Evolutionary conservation across 495 filamentous ascomycete species (phyloP).

Genomic region (Penicillium cosmopolitanum): DNA sequence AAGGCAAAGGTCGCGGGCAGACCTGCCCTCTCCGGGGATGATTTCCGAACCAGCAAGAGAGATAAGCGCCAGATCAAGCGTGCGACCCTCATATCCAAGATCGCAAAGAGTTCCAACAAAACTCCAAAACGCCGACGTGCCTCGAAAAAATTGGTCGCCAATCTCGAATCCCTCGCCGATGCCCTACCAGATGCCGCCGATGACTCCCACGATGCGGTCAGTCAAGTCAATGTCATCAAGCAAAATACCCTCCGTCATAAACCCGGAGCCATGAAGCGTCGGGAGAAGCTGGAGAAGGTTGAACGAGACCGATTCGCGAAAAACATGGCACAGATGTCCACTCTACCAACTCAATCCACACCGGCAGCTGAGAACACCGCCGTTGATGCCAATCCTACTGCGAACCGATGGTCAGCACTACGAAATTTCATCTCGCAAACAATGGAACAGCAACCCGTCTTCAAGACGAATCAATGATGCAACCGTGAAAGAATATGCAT

Average conservation of each 20-base stretch:
- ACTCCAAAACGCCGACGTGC: constrained; percentile 65
- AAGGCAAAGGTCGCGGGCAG: constrained; percentile 34
- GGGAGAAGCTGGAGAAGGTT: constrained; percentile 72
- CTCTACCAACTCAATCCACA: constrained; percentile 27
- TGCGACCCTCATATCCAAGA: constrained; percentile 71
- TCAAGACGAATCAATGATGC: constrained; percentile 45
- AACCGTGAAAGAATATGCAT: neutral
- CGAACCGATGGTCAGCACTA: constrained; percentile 69
- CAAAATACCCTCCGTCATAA: constrained; percentile 71
- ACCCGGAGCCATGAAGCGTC: constrained; percentile 81
- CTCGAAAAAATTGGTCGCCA: constrained; percentile 75
- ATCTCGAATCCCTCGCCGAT: constrained; percentile 74
- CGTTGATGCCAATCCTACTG: constrained; percentile 42
- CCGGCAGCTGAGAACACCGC: constrained; percentile 16
- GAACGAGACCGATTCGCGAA: constrained; percentile 82
- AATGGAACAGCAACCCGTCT: constrained; percentile 73
- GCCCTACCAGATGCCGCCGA: constrained; percentile 67
- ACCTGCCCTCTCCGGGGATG: constrained; percentile 34
- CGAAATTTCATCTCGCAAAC: constrained; percentile 71
- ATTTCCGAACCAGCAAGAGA: constrained; percentile 69
- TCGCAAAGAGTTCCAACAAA: constrained; percentile 63
- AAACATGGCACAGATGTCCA: constrained; percentile 71
- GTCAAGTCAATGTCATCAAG: constrained; percentile 56
- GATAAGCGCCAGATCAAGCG: constrained; percentile 80
- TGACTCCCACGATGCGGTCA: constrained; percentile 35